A percentile compares a stretch with the other conserved stretches of the same genome.
Conservation (phyloP, 1,139 yeast genomes). For the Saccharomyces hybrid region DNA sequence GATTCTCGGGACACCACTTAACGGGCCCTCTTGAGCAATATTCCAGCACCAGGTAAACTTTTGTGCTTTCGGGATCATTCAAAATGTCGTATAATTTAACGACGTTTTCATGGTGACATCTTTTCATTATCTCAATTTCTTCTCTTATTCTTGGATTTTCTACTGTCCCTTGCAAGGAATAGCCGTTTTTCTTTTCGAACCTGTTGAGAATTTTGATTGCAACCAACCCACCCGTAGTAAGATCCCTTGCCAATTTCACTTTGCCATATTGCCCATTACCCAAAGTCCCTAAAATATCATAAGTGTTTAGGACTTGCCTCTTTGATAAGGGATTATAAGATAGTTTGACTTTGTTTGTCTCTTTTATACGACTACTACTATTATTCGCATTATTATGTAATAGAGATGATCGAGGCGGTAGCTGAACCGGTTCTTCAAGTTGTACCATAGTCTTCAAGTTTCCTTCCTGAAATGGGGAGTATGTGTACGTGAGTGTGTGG, state of each 20-base stretch:
- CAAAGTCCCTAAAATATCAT: conserved; percentile 77
- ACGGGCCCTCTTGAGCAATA: conserved; percentile 91
- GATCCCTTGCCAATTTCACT: conserved; percentile 81
- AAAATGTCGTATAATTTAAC: conserved; percentile 82
- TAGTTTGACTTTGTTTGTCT: conserved; percentile 70
- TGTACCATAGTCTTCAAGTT: not conserved
- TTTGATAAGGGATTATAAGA: conserved; percentile 87
- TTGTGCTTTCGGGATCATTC: conserved; percentile 76
- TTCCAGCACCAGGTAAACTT: conserved; percentile 85
- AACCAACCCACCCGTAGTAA: conserved; percentile 61
- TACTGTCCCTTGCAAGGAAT: not conserved
- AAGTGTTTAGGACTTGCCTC: conserved; percentile 78
- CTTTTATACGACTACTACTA: conserved; percentile 41
- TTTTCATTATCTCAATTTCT: conserved; percentile 94
- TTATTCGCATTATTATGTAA: not conserved
- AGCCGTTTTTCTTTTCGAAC: conserved; percentile 36
- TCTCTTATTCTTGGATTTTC: conserved; percentile 36
- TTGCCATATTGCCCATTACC: conserved; percentile 98
- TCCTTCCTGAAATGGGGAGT: not conserved
- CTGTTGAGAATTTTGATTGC: conserved; percentile 93
- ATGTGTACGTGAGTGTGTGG: not conserved
- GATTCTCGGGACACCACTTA: conserved; percentile 50
- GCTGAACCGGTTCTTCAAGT: not conserved
- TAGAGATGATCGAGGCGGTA: not conserved
- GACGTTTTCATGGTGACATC: conserved; percentile 85